Evolutionary conservation across 768 basidiomycete genomes (phyloP), one percentile per base, ranked within the genome.

Genomic region (Leucocoprinus sp.): DNA sequence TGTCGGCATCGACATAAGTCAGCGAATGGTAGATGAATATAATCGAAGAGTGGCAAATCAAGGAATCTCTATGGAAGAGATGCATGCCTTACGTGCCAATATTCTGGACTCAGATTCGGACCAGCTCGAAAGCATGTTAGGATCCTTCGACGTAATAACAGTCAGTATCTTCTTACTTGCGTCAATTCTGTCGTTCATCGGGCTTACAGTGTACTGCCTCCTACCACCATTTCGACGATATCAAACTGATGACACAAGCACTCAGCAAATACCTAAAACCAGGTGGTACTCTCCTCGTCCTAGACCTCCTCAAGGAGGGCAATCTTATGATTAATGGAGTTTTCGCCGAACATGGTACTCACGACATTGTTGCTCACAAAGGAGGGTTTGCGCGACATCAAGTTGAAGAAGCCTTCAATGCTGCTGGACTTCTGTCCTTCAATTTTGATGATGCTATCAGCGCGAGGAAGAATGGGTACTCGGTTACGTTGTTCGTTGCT

Each of bases 1-100:
- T 50, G 61, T 87, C 12, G 87, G 85, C 8, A 77, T 84, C 12
- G 88, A 90, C 56, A 82, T 88, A 56, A 86, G 80, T 61, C 77
- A 80, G 51, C 72, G 62, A 1, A 75, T 80, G 68, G 81, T 89
- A 7, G 78, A 85, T 44, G 60, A 67, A 12, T 90, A 76, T 66
- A 86, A 85, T 60, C 54, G 61, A 42, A 65, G 68, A 17, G 76
- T 77, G 9, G 48, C 48, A 15, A 74, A 81, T 44, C 80, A 86
- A 47, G 83, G 84, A 4, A 74, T 86, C 28, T 54, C 70, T 1
- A 61, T 67, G 1, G 78, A 83, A 41, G 80, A 84, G 55, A 83
- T 88, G 80, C 67, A 66, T 8, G 82, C 82, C 1, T 58, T 85
- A 23, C 72, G 77, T 48, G 60, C 58, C 0, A 72, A 73, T 37